phyloP scores from a whole-genome alignment of 2,329 filamentous ascomycete species.

The Neocatenulostroma microsporum region DNA sequence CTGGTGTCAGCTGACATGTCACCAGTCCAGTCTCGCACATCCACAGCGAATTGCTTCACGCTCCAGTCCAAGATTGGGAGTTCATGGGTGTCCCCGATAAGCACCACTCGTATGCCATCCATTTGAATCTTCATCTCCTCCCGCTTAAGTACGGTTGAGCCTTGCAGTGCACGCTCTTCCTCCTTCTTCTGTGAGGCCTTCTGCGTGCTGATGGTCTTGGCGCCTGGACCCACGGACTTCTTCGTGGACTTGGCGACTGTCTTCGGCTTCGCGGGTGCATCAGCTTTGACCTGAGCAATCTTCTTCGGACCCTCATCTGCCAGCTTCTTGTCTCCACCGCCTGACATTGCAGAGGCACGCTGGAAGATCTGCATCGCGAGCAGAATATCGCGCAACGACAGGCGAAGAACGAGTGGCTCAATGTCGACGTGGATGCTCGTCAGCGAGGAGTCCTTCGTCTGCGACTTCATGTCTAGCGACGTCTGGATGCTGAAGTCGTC shows the following conservation, averaged over 20 bases:
- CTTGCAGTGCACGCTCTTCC: constrained; percentile 35
- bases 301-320: constrained; percentile 50
- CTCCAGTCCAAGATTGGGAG: constrained; percentile 90
- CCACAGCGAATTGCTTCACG: constrained; percentile 78
- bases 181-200: constrained; percentile 43
- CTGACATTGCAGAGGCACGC: constrained; percentile 79
- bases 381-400: constrained; percentile 90
- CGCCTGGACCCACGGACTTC: constrained; percentile 41
- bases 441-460: constrained; percentile 51
- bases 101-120: constrained; percentile 80
- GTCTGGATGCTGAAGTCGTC: constrained; percentile 93
- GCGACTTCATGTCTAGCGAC: constrained; percentile 67
- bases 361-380: constrained; percentile 87
- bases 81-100: constrained; percentile 94
- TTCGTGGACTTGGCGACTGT: constrained; percentile 37
- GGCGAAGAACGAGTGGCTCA: constrained; percentile 79
- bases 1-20: constrained; percentile 78
- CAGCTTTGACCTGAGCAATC: constrained; percentile 43
- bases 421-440: constrained; percentile 81
- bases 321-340: constrained; percentile 38
- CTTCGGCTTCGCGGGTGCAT: constrained; percentile 30
- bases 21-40: constrained; percentile 84
- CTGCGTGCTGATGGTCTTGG: constrained; percentile 41
- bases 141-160: constrained; percentile 50
- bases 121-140: constrained; percentile 83